These are phyloP conservation scores for Opeltia flavorubescens DNA, from an alignment of 495 filamentous ascomycete genomes.

Conservation along the genomic window DNA sequence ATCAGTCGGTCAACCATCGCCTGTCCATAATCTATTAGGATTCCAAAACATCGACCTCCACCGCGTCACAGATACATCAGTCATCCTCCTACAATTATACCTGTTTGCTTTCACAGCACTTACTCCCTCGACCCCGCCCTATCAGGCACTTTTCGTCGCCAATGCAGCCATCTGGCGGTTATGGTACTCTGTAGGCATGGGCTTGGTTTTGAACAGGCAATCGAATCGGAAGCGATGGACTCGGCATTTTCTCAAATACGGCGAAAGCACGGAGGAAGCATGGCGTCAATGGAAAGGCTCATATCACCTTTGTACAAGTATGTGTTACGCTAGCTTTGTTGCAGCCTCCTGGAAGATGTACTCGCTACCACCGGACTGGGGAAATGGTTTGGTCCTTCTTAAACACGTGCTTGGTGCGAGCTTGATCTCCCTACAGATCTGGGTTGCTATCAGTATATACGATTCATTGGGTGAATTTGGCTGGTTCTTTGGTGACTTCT, in stretches of 20 bases:
- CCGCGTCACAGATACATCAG: constrained; percentile 69
- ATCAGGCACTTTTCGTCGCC: constrained; percentile 62
- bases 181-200: constrained; percentile 86
- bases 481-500: constrained; percentile 99
- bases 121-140: constrained; percentile 62
- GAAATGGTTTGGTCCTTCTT: constrained; percentile 66
- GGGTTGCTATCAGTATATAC: constrained; percentile 89
- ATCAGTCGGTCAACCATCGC: constrained; percentile 36
- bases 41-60: constrained; percentile 75
- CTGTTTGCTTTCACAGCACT: constrained; percentile 54
- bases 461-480: constrained; percentile 95
- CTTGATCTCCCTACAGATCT: constrained; percentile 74
- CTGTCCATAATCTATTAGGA: constrained; percentile 69
- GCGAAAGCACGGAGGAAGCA: constrained; percentile 75
- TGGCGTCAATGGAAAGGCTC: constrained; percentile 98
- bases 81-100: constrained; percentile 59
- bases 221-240: constrained; percentile 88
- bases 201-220: constrained; percentile 69
- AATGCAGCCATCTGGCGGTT: constrained; percentile 75
- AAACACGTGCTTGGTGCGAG: constrained; percentile 73
- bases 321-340: constrained; percentile 81
- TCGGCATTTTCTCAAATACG: constrained; percentile 91
- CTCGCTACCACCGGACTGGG: constrained; percentile 67
- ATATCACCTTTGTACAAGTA: constrained; percentile 79
- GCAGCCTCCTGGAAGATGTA: constrained; percentile 97